Conservation (phyloP, 2,329 filamentous ascomycete species). For the Spiromastix sp. region DNA sequence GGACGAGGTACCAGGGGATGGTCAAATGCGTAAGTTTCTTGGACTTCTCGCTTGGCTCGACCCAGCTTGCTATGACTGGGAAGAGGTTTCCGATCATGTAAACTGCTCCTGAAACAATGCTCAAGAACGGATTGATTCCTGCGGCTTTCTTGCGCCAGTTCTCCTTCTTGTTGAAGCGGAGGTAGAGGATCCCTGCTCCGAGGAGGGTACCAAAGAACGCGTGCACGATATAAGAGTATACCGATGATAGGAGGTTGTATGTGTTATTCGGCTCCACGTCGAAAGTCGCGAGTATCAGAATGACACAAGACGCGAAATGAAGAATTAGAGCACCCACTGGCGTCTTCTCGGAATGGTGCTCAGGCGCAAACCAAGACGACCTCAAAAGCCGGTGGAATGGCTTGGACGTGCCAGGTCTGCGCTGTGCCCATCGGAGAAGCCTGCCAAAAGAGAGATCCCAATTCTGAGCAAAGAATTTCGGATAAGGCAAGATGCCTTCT, state of each 20-base stretch:
- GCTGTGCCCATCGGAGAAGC: constrained; percentile 10
- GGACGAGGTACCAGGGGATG: constrained; percentile 4
- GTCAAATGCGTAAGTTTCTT: neutral
- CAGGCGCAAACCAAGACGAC: constrained; percentile 3
- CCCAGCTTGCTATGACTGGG: constrained; percentile 2
- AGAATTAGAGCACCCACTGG: constrained; percentile 29
- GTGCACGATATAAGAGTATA: constrained; percentile 34
- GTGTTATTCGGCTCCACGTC: constrained; percentile 14
- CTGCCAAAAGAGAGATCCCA: constrained; percentile 3
- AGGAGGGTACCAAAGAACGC: constrained; percentile 23
- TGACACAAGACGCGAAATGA: constrained; percentile 27
- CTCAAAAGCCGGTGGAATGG: neutral
- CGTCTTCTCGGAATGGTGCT: constrained; percentile 21
- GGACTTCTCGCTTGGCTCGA: constrained; percentile 1
- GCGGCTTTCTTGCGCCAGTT: constrained; percentile 2
- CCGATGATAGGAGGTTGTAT: constrained; percentile 22
- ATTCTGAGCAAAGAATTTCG: constrained; percentile 34
- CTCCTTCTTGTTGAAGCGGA: constrained; percentile 7
- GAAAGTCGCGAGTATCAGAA: constrained; percentile 23
- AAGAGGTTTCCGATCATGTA: constrained; percentile 3
- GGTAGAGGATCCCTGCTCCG: constrained; percentile 23
- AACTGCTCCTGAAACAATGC: neutral
- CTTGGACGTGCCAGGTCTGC: constrained; percentile 11
- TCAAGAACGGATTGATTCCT: constrained; percentile 1
- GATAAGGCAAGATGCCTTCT: constrained; percentile 44